Percentiles rank a stretch among this genome's conserved stretches.
phyloP scores from a whole-genome alignment of 2,329 filamentous ascomycete genomes.

The Cadophora sp. region DNA sequence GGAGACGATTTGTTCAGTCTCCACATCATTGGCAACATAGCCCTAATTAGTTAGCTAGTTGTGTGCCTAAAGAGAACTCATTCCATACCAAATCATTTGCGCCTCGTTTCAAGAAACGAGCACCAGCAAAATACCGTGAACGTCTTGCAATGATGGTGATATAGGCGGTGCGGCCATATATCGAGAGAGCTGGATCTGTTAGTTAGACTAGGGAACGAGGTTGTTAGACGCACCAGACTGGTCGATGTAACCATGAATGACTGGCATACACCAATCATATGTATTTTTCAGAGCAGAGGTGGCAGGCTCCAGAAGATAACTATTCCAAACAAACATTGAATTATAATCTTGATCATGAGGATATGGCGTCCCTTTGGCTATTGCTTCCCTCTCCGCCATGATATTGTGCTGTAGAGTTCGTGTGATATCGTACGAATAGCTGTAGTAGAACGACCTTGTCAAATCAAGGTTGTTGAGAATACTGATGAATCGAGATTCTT shows the following conservation, averaged over 20 bases:
- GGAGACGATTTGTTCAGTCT: conserved; percentile 97
- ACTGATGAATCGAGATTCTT: conserved; percentile 86
- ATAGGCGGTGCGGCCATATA: conserved; percentile 88
- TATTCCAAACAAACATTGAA: conserved; percentile 98
- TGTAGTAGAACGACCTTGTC: conserved; percentile 94
- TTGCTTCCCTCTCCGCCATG: conserved; percentile 74
- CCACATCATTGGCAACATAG: conserved; percentile 97
- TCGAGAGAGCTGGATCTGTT: conserved; percentile 65
- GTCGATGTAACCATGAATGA: conserved; percentile 96
- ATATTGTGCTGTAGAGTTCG: conserved; percentile 93
- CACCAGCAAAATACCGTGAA: conserved; percentile 92
- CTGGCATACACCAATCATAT: conserved; percentile 94
- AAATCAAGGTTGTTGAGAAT: conserved; percentile 93
- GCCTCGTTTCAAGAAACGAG: conserved; percentile 91
- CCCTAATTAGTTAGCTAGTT: conserved; percentile 54
- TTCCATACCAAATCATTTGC: conserved; percentile 77
- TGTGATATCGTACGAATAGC: conserved; percentile 97
- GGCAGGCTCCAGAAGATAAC: conserved; percentile 83
- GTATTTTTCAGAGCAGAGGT: conserved; percentile 74
- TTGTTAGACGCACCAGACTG: conserved; percentile 66
- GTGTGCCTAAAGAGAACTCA: neutral
- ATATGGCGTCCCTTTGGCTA: conserved; percentile 68
- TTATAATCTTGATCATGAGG: conserved; percentile 74
- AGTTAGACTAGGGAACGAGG: conserved; percentile 19
- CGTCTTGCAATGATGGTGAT: conserved; percentile 93